Evolutionary conservation across 306 rosid species (phyloP).

Genomic region (Prunus mume): DNA sequence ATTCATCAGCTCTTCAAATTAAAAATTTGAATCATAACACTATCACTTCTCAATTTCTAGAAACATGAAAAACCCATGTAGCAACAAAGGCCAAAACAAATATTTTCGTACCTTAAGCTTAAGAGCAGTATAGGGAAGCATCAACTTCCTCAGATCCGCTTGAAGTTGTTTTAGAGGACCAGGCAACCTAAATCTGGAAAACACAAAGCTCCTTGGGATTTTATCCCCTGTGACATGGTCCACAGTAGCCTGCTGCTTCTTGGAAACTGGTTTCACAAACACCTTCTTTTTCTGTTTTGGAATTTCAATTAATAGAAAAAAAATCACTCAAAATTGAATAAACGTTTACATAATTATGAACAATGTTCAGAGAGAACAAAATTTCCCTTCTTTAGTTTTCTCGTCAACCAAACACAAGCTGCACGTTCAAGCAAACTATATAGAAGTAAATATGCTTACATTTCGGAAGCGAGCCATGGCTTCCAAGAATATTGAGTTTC

Average conservation of each 20-base stretch:
- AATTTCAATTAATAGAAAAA: constrained; percentile 5
- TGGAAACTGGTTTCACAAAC: constrained; percentile 53
- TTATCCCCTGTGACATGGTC: constrained; percentile 92
- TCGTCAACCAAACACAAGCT: constrained; percentile 15
- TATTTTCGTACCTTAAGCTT: constrained; percentile 51
- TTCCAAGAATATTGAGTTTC: constrained; percentile 5
- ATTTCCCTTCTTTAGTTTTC: not conserved
- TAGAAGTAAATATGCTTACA: constrained; percentile 21
- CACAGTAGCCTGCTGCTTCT: constrained; percentile 56
- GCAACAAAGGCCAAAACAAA: not conserved
- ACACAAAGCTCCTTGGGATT: constrained; percentile 86
- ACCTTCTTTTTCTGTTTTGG: constrained; percentile 30
- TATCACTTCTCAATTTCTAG: too few relatives aligned
- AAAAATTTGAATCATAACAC: not conserved
- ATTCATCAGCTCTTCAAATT: not conserved
- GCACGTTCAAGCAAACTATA: not conserved
- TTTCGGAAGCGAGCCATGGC: constrained; percentile 48
- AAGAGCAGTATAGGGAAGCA: constrained; percentile 89
- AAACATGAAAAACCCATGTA: not conserved
- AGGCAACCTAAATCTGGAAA: constrained; percentile 78
- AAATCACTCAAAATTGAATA: not conserved
- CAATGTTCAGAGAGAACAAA: not conserved
- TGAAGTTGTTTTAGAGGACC: constrained; percentile 81
- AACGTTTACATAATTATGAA: not conserved
- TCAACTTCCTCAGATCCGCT: constrained; percentile 81